Evolutionary conservation across 2,329 filamentous ascomycete species (phyloP).

Genomic region (Arachnopeziza araneosa): DNA sequence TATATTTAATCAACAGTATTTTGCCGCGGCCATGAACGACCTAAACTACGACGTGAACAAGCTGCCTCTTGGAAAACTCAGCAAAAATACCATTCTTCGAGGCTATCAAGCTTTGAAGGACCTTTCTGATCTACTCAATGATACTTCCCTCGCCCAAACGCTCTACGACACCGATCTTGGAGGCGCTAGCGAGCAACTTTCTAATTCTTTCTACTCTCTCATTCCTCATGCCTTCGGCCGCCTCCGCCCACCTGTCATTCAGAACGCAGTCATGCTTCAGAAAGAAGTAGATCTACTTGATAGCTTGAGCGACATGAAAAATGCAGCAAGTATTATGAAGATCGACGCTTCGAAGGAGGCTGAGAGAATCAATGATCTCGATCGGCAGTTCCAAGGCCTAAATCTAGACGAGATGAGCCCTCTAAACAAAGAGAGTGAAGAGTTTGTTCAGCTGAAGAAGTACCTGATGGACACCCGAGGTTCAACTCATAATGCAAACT

Average conservation of each 20-base stretch:
- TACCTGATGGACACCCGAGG: conserved; percentile 67
- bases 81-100: conserved; percentile 67
- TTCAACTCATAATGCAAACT: conserved; percentile 55
- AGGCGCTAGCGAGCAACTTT: conserved; percentile 54
- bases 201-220: conserved; percentile 72
- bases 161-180: conserved; percentile 36
- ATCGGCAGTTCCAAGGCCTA: conserved; percentile 67
- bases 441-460: conserved; percentile 58
- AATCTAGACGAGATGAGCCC: conserved; percentile 72
- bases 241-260: conserved; percentile 64
- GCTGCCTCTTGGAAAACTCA: conserved; percentile 77
- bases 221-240: conserved; percentile 82
- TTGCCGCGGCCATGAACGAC: conserved; percentile 58
- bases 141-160: conserved; percentile 40
- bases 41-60: conserved; percentile 72
- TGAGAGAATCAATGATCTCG: conserved; percentile 56
- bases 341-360: conserved; percentile 42
- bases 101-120: conserved; percentile 76
- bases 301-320: conserved; percentile 79
- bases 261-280: conserved; percentile 53
- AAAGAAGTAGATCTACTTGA: conserved; percentile 75
- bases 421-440: conserved; percentile 31
- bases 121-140: conserved; percentile 60
- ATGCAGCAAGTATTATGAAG: conserved; percentile 73
- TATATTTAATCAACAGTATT: conserved; percentile 76